Conservation (phyloP, 2,329 filamentous ascomycete genomes). For the Arthroderma uncinatum region DNA sequence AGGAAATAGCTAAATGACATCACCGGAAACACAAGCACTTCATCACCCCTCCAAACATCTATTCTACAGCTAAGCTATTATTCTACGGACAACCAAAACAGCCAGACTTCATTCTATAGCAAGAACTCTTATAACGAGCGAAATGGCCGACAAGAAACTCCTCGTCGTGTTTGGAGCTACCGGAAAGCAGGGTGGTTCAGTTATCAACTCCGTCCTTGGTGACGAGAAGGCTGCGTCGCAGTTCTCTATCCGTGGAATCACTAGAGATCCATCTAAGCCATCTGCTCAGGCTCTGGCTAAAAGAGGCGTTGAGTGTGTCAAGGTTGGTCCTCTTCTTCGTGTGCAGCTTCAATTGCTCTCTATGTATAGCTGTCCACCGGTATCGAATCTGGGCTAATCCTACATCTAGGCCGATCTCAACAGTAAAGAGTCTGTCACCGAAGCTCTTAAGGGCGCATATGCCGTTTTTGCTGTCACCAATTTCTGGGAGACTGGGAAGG, state of each 20-base stretch:
- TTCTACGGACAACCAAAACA: not conserved
- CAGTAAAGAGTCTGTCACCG: conserved; percentile 29
- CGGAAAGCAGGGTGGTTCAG: conserved; percentile 42
- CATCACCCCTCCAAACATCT: not conserved
- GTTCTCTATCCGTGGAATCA: conserved; percentile 42
- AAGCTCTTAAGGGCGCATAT: conserved; percentile 26
- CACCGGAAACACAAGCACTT: not conserved
- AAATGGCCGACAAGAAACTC: conserved; percentile 12
- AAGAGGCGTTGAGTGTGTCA: conserved; percentile 27
- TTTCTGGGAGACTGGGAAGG: conserved; percentile 32
- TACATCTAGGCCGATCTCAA: conserved; percentile 33
- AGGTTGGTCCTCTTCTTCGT: conserved; percentile 22
- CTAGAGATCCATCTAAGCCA: conserved; percentile 33
- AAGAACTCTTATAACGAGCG: not conserved
- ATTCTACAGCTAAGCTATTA: not conserved
- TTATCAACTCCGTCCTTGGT: conserved; percentile 37
- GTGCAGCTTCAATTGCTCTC: conserved; percentile 24
- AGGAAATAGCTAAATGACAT: not conserved
- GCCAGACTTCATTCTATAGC: not conserved
- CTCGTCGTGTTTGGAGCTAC: conserved; percentile 44
- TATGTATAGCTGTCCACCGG: conserved; percentile 25
- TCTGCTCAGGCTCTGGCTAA: conserved; percentile 21
- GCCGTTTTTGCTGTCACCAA: conserved; percentile 41
- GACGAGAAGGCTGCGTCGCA: conserved; percentile 36
- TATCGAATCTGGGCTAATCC: too few species aligned